Evolutionary conservation across 1,284 basidiomycete genomes (phyloP).

Genomic region (Pseudozyma flocculosa): DNA sequence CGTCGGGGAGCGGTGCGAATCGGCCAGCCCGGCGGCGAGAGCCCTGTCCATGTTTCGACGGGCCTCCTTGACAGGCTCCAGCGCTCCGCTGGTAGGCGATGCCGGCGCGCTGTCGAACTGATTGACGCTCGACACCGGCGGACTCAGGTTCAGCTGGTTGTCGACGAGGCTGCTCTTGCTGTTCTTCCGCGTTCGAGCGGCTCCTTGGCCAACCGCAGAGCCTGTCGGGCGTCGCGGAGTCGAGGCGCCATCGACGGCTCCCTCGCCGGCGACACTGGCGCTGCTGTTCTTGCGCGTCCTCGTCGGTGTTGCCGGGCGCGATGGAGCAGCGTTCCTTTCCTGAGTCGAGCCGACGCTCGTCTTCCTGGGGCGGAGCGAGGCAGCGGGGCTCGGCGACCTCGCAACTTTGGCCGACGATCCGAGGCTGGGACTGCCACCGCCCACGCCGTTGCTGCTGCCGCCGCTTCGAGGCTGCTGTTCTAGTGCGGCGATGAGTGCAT

Average conservation of each 20-base stretch:
- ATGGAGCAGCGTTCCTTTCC: not conserved
- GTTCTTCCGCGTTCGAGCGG: not conserved
- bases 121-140: not conserved
- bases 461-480: conserved; percentile 2
- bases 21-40: not conserved
- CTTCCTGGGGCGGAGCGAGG: not conserved
- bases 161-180: not conserved
- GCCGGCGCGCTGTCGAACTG: not conserved
- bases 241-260: not conserved
- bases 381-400: not conserved
- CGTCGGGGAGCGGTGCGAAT: conserved; percentile 5
- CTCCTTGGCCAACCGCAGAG: not conserved
- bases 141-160: not conserved
- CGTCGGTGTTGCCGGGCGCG: not conserved
- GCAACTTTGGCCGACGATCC: not conserved
- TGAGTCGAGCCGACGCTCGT: not conserved
- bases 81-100: too few relatives aligned
- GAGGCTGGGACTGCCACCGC: not conserved
- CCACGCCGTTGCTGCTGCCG: not conserved
- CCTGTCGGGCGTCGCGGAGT: not conserved
- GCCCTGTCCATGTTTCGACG: conserved; percentile 10
- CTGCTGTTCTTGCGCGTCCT: not conserved
- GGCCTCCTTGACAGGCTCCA: conserved; percentile 8
- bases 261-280: not conserved
- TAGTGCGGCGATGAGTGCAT: conserved; percentile 11